A percentile compares a stretch with the other conserved stretches of the same genome.
Evolutionary conservation across 768 basidiomycete genomes (phyloP).

Genomic region (Suillus subluteus): DNA sequence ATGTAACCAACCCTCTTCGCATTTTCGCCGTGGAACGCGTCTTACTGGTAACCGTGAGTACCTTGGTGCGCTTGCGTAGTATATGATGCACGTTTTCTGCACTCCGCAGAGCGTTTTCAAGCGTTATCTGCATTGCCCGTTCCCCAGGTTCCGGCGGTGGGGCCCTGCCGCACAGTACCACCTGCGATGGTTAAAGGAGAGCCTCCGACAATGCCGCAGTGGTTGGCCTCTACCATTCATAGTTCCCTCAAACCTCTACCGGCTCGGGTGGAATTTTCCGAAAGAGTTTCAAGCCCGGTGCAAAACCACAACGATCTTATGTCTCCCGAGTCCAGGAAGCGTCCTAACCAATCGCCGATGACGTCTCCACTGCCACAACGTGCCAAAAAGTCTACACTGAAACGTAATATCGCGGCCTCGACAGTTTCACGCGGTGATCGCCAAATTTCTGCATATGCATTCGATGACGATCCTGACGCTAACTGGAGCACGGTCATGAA

Average conservation of each 20-base stretch:
- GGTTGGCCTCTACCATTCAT: conserved; percentile 12
- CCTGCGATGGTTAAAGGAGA: not conserved
- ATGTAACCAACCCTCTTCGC: not conserved
- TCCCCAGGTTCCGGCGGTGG: not conserved
- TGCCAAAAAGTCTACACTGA: conserved; percentile 8
- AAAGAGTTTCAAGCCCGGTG: conserved; percentile 6
- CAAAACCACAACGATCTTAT: not conserved
- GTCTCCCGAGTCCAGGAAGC: not conserved
- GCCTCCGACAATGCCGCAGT: conserved; percentile 10
- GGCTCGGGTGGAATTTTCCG: not conserved
- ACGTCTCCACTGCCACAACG: conserved; percentile 13
- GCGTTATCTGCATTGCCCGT: not conserved
- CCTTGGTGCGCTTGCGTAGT: not conserved
- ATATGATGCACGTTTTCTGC: conserved; percentile 4
- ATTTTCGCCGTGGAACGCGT: not conserved
- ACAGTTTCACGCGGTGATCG: not conserved
- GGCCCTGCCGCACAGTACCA: not conserved
- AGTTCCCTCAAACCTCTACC: not conserved
- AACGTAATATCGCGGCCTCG: not conserved
- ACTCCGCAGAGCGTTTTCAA: not conserved
- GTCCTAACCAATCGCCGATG: not conserved
- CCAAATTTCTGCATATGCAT: conserved; percentile 22
- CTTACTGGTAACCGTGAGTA: not conserved
- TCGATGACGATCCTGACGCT: conserved; percentile 27
- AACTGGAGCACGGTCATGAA: conserved; percentile 14